Evolutionary conservation across 768 basidiomycete genomes (phyloP), one percentile per base, ranked within the genome.

Genomic region (Leucocoprinus leucothites): DNA sequence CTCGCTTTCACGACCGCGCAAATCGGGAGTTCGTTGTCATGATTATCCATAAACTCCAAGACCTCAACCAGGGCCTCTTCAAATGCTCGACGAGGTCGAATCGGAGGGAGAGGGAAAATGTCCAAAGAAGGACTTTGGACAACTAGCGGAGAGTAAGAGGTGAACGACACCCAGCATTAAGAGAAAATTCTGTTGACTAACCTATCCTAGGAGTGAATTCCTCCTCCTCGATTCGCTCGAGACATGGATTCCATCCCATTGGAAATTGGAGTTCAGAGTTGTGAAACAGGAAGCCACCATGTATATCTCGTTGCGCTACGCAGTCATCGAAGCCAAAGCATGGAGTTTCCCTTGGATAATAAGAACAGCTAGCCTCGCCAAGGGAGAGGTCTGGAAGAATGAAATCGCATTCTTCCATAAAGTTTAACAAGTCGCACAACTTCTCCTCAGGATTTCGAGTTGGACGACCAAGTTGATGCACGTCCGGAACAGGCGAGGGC

Each of bases 51-150:
- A 16, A 34, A 51, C 6, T 24, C 38, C 9, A 31, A 26, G 41
- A 42, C 49, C 21, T 34, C 18, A 34, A 14, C 31, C 28, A 28
- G n/a, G 31, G 13, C 46, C 14, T 31, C 46, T 8, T 48, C 28
- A 4, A 6, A 9, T 28, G 8, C 16, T n/a, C 46, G 18, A 13
- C 16, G 8, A 1, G 46, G n/a, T n/a, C n/a, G n/a, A n/a, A n/a
- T n/a, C n/a, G n/a, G n/a, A n/a, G n/a, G n/a, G n/a, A n/a, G n/a
- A 31, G 26, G 18, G 8, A 8, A 2, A 3, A 34, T 18, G 13
- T 49, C 48, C 28, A 19, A 49, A 16, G 48, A 49, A 38, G 48
- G 48, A 16, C 48, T 49, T 21, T 49, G 48, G 22, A 49, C 34
- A 18, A 49, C 48, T 49, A 1, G 16, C 16, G 18, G 16, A 16